Evolutionary conservation across 139 green algal genomes (phyloP).

Genomic region (Chlorella sp.): DNA sequence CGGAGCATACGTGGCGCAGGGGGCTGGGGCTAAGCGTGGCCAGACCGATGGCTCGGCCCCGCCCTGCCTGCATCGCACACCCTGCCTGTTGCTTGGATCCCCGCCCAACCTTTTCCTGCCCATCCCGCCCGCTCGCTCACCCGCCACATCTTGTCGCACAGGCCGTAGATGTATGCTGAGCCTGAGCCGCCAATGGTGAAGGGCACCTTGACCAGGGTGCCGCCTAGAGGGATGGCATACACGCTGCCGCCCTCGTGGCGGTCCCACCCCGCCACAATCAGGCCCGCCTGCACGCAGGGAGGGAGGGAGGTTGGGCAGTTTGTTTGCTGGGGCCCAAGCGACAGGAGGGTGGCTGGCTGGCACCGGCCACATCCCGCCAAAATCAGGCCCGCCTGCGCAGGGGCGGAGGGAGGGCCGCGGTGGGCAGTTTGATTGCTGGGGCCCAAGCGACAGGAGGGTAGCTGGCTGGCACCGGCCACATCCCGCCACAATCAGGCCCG

Average conservation of each 20-base stretch:
- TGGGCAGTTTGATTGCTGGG: not conserved
- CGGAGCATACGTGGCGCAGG: not conserved
- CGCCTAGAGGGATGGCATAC: slow-evolving; percentile 86
- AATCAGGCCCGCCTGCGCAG: slow-evolving; percentile 73
- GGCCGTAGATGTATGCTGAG: slow-evolving; percentile 90
- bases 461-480: no score
- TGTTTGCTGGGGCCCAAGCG: not conserved
- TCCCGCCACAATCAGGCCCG: slow-evolving; percentile 82
- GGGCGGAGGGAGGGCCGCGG: not conserved
- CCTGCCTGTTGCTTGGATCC: not conserved
- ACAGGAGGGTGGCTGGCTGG: no score
- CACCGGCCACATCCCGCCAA: slow-evolving; percentile 83
- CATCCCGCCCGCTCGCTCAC: not conserved
- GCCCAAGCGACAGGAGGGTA: not conserved
- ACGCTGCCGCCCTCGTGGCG: slow-evolving; percentile 71
- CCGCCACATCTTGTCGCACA: slow-evolving; percentile 82
- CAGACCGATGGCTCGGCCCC: no score
- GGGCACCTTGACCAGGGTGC: slow-evolving; percentile 78
- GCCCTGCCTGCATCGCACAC: not conserved
- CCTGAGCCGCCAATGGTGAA: slow-evolving; percentile 88
- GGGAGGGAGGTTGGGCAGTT: not conserved
- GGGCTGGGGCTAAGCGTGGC: no score
- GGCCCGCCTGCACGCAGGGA: slow-evolving; percentile 55
- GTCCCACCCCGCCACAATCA: slow-evolving; percentile 88
- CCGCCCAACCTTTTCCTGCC: not conserved